These are phyloP conservation scores for Hypoxylon sp. DNA, from an alignment of 2,329 filamentous ascomycete species.

Conservation along the genomic window DNA sequence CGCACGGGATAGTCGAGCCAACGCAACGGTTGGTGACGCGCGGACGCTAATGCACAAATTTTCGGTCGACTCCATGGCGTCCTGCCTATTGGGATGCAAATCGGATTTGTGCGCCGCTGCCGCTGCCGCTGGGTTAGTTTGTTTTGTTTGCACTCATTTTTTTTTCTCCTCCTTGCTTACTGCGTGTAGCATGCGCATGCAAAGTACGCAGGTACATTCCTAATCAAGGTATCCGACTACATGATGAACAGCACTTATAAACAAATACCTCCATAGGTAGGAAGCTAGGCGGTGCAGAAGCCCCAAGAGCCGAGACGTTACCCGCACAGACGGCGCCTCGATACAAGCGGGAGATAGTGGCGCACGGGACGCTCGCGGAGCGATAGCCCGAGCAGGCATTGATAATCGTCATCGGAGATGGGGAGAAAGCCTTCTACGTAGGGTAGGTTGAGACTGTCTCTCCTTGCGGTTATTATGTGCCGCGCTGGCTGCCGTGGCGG, in stretches of 20 bases:
- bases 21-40: not conserved
- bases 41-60: constrained; percentile 3
- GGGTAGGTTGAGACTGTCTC: constrained; percentile 2
- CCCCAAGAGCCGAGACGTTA: not conserved
- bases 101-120: not conserved
- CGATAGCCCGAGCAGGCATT: constrained; percentile 17
- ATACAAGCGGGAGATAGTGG: not conserved
- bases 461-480: constrained; percentile 7
- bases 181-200: not conserved
- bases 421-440: constrained; percentile 1
- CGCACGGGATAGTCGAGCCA: not conserved
- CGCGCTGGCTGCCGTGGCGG: not conserved
- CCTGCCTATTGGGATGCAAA: constrained; percentile 6
- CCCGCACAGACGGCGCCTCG: constrained; percentile 7
- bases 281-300: not conserved
- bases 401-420: constrained; percentile 20
- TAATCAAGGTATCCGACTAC: not conserved
- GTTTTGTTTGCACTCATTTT: not conserved
- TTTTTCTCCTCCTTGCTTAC: not conserved
- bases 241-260: not conserved
- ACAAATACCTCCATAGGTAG: not conserved
- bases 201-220: not conserved
- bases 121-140: not conserved
- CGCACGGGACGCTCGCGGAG: not conserved
- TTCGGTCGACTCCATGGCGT: not conserved